A percentile compares a stretch with the other conserved stretches of the same genome.
Evolutionary conservation across 2,329 filamentous ascomycete species (phyloP).

Genomic region (Malbranchea cinnamomea): DNA sequence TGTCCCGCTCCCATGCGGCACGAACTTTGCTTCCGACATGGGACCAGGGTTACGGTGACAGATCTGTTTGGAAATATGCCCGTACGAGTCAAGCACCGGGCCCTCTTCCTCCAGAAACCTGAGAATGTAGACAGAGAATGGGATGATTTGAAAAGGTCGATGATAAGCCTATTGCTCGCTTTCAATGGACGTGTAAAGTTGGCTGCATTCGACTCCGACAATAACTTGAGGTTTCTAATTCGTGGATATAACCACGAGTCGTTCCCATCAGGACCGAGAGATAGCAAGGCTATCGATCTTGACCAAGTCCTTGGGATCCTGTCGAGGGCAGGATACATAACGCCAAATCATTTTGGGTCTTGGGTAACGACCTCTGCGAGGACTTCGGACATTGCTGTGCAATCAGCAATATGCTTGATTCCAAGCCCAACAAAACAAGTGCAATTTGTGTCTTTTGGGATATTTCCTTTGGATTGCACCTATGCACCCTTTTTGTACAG

Average conservation of each 20-base stretch:
- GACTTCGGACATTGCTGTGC: constrained; percentile 45
- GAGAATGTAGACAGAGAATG: constrained; percentile 48
- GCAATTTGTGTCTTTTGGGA: constrained; percentile 72
- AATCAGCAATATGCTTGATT: constrained; percentile 54
- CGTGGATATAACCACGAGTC: constrained; percentile 8
- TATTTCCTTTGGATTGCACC: constrained; percentile 44
- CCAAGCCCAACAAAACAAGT: constrained; percentile 56
- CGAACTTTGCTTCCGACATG: constrained; percentile 42
- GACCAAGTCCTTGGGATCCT: constrained; percentile 38
- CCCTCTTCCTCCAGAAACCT: constrained; percentile 36
- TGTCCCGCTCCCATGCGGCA: constrained; percentile 46
- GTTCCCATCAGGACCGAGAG: not conserved
- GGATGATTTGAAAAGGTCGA: constrained; percentile 42
- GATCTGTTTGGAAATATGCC: constrained; percentile 85
- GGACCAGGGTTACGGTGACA: constrained; percentile 60
- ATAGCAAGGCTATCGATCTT: constrained; percentile 13
- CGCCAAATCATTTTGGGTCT: constrained; percentile 34
- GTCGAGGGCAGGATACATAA: constrained; percentile 48
- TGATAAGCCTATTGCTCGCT: constrained; percentile 54
- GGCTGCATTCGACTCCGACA: constrained; percentile 39
- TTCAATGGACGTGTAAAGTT: constrained; percentile 47
- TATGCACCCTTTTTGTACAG: constrained; percentile 56
- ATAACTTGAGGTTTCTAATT: constrained; percentile 22
- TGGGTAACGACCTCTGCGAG: constrained; percentile 63
- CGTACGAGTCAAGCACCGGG: constrained; percentile 71